phyloP scores from a whole-genome alignment of 257 asterid species.

The Solanum chiquidenum region DNA sequence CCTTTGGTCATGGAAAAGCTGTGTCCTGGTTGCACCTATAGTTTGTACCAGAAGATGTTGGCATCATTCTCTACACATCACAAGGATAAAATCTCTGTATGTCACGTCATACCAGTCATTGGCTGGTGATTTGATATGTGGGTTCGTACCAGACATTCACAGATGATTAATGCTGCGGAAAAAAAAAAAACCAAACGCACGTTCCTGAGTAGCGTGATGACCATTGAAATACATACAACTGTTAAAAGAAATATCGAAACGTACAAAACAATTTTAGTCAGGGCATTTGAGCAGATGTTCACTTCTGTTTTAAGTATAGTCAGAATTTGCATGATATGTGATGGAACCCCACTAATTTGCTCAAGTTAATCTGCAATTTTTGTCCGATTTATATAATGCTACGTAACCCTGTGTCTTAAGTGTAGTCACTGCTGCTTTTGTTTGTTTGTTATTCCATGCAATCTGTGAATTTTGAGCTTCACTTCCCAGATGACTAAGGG shows the following conservation, averaged over 20 bases:
- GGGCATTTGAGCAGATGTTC: not conserved
- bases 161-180: too few species aligned
- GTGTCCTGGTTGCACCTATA: not conserved
- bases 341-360: not conserved
- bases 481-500: not conserved
- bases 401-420: not conserved
- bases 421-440: not conserved
- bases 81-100: not conserved
- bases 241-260: not conserved
- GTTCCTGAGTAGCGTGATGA: not conserved
- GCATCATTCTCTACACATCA: not conserved
- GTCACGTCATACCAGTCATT: not conserved
- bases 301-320: not conserved
- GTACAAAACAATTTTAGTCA: not conserved
- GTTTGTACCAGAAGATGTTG: not conserved
- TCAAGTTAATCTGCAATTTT: not conserved
- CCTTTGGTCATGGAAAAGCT: not conserved
- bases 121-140: not conserved
- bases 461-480: not conserved
- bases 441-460: not conserved
- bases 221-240: not conserved
- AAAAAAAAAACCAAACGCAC: not conserved
- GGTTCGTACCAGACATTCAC: not conserved
- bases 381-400: not conserved
- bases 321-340: not conserved